Evolutionary conservation across 768 basidiomycete genomes (phyloP), one percentile per base, ranked within the genome.

Genomic region (Leccinellum luteum): DNA sequence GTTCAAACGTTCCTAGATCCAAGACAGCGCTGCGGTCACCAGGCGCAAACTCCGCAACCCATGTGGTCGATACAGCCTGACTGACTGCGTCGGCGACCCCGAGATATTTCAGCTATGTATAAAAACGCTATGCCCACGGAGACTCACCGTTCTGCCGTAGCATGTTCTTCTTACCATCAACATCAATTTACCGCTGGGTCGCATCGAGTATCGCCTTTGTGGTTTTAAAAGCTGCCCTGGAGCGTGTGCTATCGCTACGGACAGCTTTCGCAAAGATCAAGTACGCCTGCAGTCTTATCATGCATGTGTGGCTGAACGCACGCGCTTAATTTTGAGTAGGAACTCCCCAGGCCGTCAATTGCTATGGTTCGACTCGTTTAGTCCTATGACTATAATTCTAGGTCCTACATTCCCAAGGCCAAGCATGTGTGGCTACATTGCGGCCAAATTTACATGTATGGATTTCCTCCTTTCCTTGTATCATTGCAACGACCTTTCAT

Each of bases 381-480:
- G 67, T 4, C 17, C 68, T 6, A 1, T 67, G 0, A 54, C 73
- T 4, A 32, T 75, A 8, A 38, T 70, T 0, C 2, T 74, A 0
- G 77, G 68, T 0, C 48, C 68, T 1, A 61, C 60, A 19, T 79
- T 74, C 55, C 79, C 78, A 3, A 63, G 69, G 23, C 69, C 68
- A 6, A 67, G 68, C 17, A 71, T 71, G 48, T 60, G 69, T 14
- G 79, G 73, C 6, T 66, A 69, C 28, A 74, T 70, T 31, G 73
- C 59, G 17, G 74, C 55, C 7, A 68, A 72, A 51, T 78, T 80
- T 51, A 66, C 69, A 2, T 25, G 79, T 79, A 55, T 13, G 76
- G 67, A 28, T 28, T 21, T 8, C 31, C 25, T 12, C 14, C 1
- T 19, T 38, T n/a, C 19, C 23, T 0, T 19, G 6, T 9, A 2